These are phyloP conservation scores for Niebla homalea DNA, from an alignment of 495 filamentous ascomycete genomes.

Conservation along the genomic window DNA sequence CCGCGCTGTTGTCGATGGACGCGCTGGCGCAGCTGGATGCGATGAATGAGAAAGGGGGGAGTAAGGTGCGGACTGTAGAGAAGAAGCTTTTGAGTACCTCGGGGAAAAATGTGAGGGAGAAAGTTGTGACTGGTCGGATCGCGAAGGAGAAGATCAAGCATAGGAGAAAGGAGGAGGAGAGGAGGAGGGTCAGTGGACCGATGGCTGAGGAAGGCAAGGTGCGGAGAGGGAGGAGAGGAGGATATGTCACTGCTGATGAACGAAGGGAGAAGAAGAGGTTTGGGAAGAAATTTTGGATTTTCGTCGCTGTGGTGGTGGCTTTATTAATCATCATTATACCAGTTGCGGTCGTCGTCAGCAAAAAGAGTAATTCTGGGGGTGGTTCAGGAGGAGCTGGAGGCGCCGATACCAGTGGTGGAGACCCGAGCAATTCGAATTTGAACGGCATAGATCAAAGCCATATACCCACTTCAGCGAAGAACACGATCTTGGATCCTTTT, in stretches of 20 bases:
- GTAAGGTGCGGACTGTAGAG: slow-evolving; percentile 10
- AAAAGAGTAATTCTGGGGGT: slow-evolving; percentile 37
- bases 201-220: slow-evolving; percentile 49
- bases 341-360: slow-evolving; percentile 57
- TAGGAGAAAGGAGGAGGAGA: slow-evolving; percentile 26
- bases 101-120: slow-evolving; percentile 23
- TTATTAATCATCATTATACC: slow-evolving; percentile 60
- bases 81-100: slow-evolving; percentile 11
- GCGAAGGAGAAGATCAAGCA: slow-evolving; percentile 14
- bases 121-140: slow-evolving; percentile 11
- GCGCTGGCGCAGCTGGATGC: slow-evolving; percentile 48
- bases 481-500: slow-evolving; percentile 76
- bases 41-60: slow-evolving; percentile 33
- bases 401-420: slow-evolving; percentile 19
- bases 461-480: slow-evolving; percentile 55
- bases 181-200: slow-evolving; percentile 54
- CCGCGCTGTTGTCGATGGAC: slow-evolving; percentile 25
- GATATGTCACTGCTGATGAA: slow-evolving; percentile 19
- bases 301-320: slow-evolving; percentile 35
- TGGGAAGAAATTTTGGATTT: slow-evolving; percentile 23
- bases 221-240: slow-evolving; percentile 10
- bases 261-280: slow-evolving; percentile 22
- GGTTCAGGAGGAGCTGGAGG: slow-evolving; percentile 13
- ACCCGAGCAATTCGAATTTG: slow-evolving; percentile 43
- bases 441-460: slow-evolving; percentile 41